Evolutionary conservation across 1,284 basidiomycete species (phyloP), one percentile per base, ranked within the genome.

Genomic region (Apiotrichum gamsii): DNA sequence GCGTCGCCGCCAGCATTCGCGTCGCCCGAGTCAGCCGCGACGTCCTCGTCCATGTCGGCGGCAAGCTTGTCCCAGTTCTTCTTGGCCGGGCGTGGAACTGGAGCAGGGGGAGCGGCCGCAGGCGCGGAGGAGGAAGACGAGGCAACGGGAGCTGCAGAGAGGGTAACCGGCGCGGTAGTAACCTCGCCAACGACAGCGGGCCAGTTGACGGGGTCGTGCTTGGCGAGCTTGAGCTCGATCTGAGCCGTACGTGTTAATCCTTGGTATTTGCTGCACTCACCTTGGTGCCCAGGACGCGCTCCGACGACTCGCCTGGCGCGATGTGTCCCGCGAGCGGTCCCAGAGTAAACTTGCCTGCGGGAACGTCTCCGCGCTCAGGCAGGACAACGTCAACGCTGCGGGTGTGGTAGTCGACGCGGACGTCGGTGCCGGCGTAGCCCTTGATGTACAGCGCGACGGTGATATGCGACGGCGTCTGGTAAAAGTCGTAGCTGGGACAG

Each of bases 401-500:
- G 1, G 54, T 42, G 21, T 44, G 43, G 29, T 48, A 84, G 33
- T 75, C 67, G 53, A 91, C 72, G 11, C 75, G 74, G 43, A 89
- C 81, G 15, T 74, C 75, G 14, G 83, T 79, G 65, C 86, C 33
- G 18, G 34, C 44, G 45, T 67, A 85, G 52, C 82, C 82, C 61
- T 82, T 82, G 72, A 90, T 81, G 64, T 90, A 90, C 58, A 91
- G 74, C 43, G 84, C 83, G 59, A 90, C 66, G 11, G 77, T 87
- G 48, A 90, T 65, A 53, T 73, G 77, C 45, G 85, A 81, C 52
- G 88, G 84, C 3, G 82, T 84, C 72, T 91, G 88, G 71, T 90
- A 91, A 70, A 85, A 91, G 68, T 90, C 87, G 73, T 90, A 81
- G 69, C 88, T 90, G n/a, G n/a, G n/a, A n/a, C n/a, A n/a, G n/a